Conservation (phyloP, 129 eudicot genomes). For the Arctium lappa region DNA sequence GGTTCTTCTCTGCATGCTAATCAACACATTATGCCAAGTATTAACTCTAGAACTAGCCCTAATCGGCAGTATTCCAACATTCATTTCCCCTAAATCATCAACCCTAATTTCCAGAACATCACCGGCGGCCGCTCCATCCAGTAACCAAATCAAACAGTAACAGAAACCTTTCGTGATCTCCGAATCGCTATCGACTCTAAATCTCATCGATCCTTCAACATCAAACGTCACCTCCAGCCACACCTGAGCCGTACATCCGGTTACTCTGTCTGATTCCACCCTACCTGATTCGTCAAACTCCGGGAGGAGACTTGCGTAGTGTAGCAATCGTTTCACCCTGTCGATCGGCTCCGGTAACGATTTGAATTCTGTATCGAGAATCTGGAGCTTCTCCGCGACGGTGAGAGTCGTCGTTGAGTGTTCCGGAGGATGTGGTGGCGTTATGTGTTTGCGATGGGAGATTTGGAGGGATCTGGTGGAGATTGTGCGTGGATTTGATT, state of each 20-base stretch:
- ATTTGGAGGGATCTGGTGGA: constrained; percentile 23
- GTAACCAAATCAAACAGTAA: constrained; percentile 71
- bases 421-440: not conserved
- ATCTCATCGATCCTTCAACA: constrained; percentile 48
- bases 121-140: constrained; percentile 67
- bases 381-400: constrained; percentile 41
- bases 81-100: constrained; percentile 76
- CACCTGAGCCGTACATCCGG: constrained; percentile 81
- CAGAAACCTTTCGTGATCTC: constrained; percentile 91
- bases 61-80: constrained; percentile 65
- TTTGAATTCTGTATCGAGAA: constrained; percentile 55
- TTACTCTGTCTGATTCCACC: constrained; percentile 50
- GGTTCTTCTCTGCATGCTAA: constrained; percentile 76
- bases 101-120: constrained; percentile 52
- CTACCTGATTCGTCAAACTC: constrained; percentile 42
- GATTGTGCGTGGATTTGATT: not conserved
- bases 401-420: not conserved
- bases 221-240: constrained; percentile 71
- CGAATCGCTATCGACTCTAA: constrained; percentile 76
- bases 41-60: constrained; percentile 76
- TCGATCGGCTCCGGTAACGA: constrained; percentile 66
- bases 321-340: constrained; percentile 62
- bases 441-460: constrained; percentile 8
- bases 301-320: constrained; percentile 60
- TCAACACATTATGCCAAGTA: constrained; percentile 82